Conservation (phyloP, 768 basidiomycete species). For the Lentinula detonsa region DNA sequence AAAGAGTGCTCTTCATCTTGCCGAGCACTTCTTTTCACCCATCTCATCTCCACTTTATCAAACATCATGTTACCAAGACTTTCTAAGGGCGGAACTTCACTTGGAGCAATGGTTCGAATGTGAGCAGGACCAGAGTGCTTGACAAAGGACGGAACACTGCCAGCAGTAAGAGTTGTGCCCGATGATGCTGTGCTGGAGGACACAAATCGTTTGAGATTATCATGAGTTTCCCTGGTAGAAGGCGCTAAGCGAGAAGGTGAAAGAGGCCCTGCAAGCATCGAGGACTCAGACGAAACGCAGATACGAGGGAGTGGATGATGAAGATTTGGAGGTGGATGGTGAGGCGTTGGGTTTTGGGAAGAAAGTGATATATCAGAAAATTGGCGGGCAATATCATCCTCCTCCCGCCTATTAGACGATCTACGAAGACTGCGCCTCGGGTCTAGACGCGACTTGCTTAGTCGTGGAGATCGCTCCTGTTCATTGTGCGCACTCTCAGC, state of each 20-base stretch:
- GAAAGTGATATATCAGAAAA: constrained; percentile 40
- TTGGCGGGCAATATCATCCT: constrained; percentile 33
- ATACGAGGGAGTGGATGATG: constrained; percentile 22
- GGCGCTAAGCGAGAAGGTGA: constrained; percentile 40
- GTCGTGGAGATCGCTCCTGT: constrained; percentile 2
- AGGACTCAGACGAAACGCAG: constrained; percentile 20
- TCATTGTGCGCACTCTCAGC: neutral
- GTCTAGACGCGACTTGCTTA: neutral
- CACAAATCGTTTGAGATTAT: constrained; percentile 84
- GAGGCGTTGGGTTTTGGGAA: constrained; percentile 16
- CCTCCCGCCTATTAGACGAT: constrained; percentile 28
- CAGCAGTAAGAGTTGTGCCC: constrained; percentile 61
- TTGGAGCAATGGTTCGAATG: constrained; percentile 75
- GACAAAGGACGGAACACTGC: constrained; percentile 75
- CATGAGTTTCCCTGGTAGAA: constrained; percentile 33
- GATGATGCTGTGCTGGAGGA: constrained; percentile 83
- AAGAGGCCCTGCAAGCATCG: constrained; percentile 25
- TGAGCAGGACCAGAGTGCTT: constrained; percentile 79
- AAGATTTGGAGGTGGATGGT: constrained; percentile 7
- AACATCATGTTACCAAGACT: constrained; percentile 85
- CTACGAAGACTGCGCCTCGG: neutral
- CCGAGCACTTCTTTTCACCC: constrained; percentile 61
- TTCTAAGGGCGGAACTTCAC: constrained; percentile 70
- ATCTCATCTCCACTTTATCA: constrained; percentile 77
- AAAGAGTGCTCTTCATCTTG: constrained; percentile 21